phyloP scores from a whole-genome alignment of 306 rosid genomes.

The Astragalus membranaceus region DNA sequence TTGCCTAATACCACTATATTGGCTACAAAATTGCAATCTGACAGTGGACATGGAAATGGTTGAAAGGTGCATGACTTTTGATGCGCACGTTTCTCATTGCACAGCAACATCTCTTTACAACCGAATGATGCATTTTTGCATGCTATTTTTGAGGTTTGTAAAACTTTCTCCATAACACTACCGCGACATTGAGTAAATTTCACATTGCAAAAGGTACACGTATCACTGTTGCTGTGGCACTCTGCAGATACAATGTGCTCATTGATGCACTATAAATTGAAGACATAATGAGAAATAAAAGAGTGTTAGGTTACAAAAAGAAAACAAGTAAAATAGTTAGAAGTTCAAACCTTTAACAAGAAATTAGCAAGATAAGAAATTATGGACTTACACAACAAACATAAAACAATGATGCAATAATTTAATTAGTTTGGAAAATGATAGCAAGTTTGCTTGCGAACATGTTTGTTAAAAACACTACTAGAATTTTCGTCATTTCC shows the following conservation, averaged over 20 bases:
- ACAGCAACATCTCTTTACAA: neutral
- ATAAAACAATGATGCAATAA: too few relatives aligned
- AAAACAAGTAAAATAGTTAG: too few relatives aligned
- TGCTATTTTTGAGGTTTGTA: neutral
- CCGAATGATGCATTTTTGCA: neutral
- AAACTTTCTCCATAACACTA: neutral
- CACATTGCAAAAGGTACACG: neutral
- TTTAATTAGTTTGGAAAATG: too few relatives aligned
- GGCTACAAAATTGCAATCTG: neutral
- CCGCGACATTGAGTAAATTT: neutral
- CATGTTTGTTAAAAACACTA: too few relatives aligned
- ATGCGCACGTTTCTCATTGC: neutral
- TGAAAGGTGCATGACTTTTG: neutral
- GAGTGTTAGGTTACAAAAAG: too few relatives aligned
- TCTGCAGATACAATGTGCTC: neutral
- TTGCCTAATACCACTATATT: too few relatives aligned
- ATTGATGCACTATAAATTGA: neutral
- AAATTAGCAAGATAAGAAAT: neutral
- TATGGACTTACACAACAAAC: neutral
- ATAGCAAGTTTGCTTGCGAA: too few relatives aligned
- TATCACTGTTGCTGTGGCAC: neutral
- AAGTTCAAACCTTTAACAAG: neutral
- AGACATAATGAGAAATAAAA: too few relatives aligned
- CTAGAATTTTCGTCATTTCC: too few relatives aligned
- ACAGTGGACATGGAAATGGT: neutral